These are phyloP conservation scores for Metarhizium guizhouense DNA, from an alignment of 2,329 filamentous ascomycete genomes.

Conservation along the genomic window DNA sequence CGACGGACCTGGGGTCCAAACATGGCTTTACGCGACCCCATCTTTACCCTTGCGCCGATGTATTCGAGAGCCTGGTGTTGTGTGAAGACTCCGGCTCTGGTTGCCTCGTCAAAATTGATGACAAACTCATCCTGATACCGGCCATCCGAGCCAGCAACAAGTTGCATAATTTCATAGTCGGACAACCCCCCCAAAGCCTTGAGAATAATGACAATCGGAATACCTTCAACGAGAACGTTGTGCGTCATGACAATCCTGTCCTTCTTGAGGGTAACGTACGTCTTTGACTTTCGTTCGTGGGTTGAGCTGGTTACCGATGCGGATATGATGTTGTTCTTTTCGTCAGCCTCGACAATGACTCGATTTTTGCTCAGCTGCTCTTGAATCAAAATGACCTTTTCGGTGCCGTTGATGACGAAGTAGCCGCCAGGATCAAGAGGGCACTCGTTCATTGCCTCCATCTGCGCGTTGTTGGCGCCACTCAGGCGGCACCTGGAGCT, in stretches of 20 bases:
- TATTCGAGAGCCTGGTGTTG: slow-evolving; percentile 95
- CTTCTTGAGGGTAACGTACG: slow-evolving; percentile 90
- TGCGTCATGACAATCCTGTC: slow-evolving; percentile 83
- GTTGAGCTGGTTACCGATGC: slow-evolving; percentile 97
- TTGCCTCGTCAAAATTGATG: slow-evolving; percentile 89
- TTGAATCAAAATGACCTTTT: slow-evolving; percentile 97
- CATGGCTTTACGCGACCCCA: slow-evolving; percentile 59
- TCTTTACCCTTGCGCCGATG: slow-evolving; percentile 79
- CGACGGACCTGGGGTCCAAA: slow-evolving; percentile 51
- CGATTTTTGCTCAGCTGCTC: slow-evolving; percentile 99
- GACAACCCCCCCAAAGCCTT: slow-evolving; percentile 91
- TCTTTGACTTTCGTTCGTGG: slow-evolving; percentile 96
- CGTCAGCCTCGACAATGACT: slow-evolving; percentile 89
- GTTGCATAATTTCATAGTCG: slow-evolving; percentile 87
- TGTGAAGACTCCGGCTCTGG: slow-evolving; percentile 75
- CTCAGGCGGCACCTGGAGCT: slow-evolving; percentile 87
- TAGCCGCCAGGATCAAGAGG: slow-evolving; percentile 94
- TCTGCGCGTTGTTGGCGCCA: slow-evolving; percentile 75
- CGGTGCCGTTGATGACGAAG: slow-evolving; percentile 94
- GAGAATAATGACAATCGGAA: slow-evolving; percentile 89
- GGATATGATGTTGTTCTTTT: slow-evolving; percentile 87
- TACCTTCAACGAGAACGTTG: slow-evolving; percentile 84
- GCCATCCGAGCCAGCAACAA: slow-evolving; percentile 80
- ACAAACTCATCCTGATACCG: slow-evolving; percentile 91
- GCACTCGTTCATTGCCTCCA: slow-evolving; percentile 91